Base-by-base conservation (phyloP, 495 filamentous ascomycete species). In the Penicillium lividum region DNA sequence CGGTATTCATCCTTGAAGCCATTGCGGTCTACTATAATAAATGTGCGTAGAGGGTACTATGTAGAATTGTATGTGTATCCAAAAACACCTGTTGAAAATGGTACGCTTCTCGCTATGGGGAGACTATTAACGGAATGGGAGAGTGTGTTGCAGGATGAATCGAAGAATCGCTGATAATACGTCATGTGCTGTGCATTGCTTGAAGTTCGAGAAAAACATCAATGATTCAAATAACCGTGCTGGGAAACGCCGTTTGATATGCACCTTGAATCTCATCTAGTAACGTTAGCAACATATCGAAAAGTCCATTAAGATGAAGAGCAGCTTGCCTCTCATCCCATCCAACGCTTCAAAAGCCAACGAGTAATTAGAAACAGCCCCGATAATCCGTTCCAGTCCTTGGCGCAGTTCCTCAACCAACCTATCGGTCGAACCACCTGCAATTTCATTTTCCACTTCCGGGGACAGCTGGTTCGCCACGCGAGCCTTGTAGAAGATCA, bases 311-410 rank as follows among this genome's bases (percentile, higher is more conserved):
- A 33, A 16, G 45, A 25, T 13, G 28, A n/a, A 51, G 2, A 7
- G 15, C 22, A 42, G 7, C 62, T 66, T 55, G 85, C 84, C 82
- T 82, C 81, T 77, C 84, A 86, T 85, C 18, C 84, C 84, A 58
- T 79, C 79, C 54, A 86, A 68, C 7, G 83, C 84, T 69, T 86
- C 84, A 57, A 82, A 86, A 59, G 84, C 81, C 53, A 75, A 65
- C 8, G 78, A 78, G 54, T 84, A 86, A 63, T 85, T 86, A 18
- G 77, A 74, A 1, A 84, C 69, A 11, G 80, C 76, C 11, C 65
- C 69, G 27, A 84, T 67, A 46, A 85, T 78, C 3, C 78, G 70
- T 9, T 77, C 71, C 15, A 86, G 63, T 0, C 80, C 83, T 61
- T 79, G 73, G n/a, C 80, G 72, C n/a, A 86, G 64, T 49, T 82